A percentile compares a stretch with the other conserved stretches of the same genome.
Evolutionary conservation across 2,329 filamentous ascomycete species (phyloP).

Genomic region (Thyridium curvatum): DNA sequence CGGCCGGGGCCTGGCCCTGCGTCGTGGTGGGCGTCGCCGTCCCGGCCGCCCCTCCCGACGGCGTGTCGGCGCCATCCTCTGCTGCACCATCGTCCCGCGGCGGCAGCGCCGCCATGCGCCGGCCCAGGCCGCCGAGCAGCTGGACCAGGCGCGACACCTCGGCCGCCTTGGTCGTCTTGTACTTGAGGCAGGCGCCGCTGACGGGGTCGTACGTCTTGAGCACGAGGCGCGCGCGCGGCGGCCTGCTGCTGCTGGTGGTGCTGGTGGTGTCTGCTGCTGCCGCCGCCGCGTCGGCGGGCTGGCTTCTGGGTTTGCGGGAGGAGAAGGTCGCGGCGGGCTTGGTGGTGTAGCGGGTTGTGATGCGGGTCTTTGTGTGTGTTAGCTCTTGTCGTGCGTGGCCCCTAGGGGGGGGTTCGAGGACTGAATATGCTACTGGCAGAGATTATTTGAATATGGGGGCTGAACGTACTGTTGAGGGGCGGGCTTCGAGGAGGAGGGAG

Average conservation of each 20-base stretch:
- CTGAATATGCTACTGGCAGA: too few relatives aligned
- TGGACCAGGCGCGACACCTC: slow-evolving; percentile 81
- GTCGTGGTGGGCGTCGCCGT: slow-evolving; percentile 23
- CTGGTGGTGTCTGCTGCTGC: slow-evolving; percentile 19
- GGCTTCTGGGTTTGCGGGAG: slow-evolving; percentile 17
- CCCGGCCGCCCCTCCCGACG: slow-evolving; percentile 18
- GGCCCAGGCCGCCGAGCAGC: slow-evolving; percentile 69
- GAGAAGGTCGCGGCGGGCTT: slow-evolving; percentile 29
- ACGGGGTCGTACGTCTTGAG: slow-evolving; percentile 86
- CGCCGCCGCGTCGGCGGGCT: slow-evolving; percentile 19
- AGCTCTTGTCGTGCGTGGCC: too few relatives aligned
- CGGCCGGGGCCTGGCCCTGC: slow-evolving; percentile 11
- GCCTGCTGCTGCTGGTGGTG: slow-evolving; percentile 26
- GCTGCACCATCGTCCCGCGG: slow-evolving; percentile 27
- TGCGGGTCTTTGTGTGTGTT: slow-evolving; percentile 57
- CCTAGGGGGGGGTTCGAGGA: slow-evolving; percentile 3
- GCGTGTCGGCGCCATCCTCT: slow-evolving; percentile 34
- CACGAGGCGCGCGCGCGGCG: slow-evolving; percentile 63
- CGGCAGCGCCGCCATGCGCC: slow-evolving; percentile 55
- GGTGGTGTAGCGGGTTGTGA: slow-evolving; percentile 89
- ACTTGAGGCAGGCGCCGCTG: slow-evolving; percentile 80
- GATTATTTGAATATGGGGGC: too few relatives aligned
- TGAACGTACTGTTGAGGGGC: slow-evolving; percentile 68
- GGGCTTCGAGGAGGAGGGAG: slow-evolving; percentile 74
- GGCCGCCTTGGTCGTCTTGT: slow-evolving; percentile 82